Evolutionary conservation across 2,329 filamentous ascomycete genomes (phyloP).

Genomic region (Aspergillus sp.): DNA sequence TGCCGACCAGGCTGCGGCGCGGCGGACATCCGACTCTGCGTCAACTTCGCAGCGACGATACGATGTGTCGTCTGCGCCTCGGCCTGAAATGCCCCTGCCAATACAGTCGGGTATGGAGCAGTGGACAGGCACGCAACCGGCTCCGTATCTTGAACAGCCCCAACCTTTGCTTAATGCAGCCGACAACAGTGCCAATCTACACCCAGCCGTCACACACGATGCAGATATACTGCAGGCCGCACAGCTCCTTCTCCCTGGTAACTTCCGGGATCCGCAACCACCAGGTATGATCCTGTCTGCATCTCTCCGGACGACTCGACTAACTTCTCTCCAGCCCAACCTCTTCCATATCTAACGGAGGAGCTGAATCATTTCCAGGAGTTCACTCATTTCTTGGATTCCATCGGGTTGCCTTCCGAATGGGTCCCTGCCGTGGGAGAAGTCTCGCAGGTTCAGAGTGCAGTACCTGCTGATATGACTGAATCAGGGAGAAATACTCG

Average conservation of each 20-base stretch:
- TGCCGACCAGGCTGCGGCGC: slow-evolving; percentile 13
- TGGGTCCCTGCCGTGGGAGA: slow-evolving; percentile 29
- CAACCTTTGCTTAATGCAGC: slow-evolving; percentile 20
- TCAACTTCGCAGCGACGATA: slow-evolving; percentile 12
- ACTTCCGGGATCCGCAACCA: slow-evolving; percentile 22
- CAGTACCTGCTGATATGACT: slow-evolving; percentile 20
- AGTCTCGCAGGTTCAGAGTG: slow-evolving; percentile 23
- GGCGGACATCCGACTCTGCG: slow-evolving; percentile 13
- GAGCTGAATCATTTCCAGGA: slow-evolving; percentile 35
- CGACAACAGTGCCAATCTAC: slow-evolving; percentile 14
- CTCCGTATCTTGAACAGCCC: slow-evolving; percentile 24
- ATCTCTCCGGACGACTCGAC: background rate
- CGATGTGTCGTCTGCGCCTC: slow-evolving; percentile 14
- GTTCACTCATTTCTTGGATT: slow-evolving; percentile 35
- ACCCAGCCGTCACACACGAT: slow-evolving; percentile 27
- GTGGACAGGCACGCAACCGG: slow-evolving; percentile 26
- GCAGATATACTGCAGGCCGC: slow-evolving; percentile 39
- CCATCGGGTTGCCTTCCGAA: slow-evolving; percentile 32
- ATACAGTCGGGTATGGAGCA: slow-evolving; percentile 21
- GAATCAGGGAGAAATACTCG: slow-evolving; percentile 16
- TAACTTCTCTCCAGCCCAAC: slow-evolving; percentile 19
- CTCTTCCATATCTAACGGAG: slow-evolving; percentile 29
- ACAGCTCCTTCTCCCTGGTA: slow-evolving; percentile 30
- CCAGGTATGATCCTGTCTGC: slow-evolving; percentile 1
- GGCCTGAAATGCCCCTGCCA: slow-evolving; percentile 21